Conservation (phyloP, 768 basidiomycete species). For the Boletus vinaceobasis region DNA sequence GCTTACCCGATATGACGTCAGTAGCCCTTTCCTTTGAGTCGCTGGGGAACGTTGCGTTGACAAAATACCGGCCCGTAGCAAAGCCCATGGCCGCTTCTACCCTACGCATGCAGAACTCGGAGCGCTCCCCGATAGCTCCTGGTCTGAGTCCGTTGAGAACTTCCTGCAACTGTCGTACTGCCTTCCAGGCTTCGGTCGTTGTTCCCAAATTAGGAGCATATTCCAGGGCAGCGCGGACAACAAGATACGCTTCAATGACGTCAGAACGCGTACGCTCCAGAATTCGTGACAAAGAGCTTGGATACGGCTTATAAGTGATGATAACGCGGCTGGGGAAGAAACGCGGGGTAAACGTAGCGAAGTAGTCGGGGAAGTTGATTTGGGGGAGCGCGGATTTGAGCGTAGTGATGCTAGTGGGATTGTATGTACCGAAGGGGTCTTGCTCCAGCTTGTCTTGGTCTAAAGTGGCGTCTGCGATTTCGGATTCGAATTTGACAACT, state of each 20-base stretch:
- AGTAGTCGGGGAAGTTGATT: conserved; percentile 81
- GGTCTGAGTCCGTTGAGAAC: conserved; percentile 80
- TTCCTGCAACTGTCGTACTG: conserved; percentile 66
- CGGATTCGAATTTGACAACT: conserved; percentile 75
- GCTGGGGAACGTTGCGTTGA: conserved; percentile 76
- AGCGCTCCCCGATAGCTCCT: conserved; percentile 78
- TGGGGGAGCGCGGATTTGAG: conserved; percentile 68
- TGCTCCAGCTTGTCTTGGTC: conserved; percentile 75
- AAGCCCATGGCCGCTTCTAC: conserved; percentile 82
- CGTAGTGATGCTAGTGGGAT: conserved; percentile 69
- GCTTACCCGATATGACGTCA: conserved; percentile 71
- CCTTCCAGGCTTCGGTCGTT: conserved; percentile 76
- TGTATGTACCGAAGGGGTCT: conserved; percentile 87
- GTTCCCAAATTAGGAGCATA: conserved; percentile 71
- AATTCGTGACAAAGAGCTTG: conserved; percentile 61
- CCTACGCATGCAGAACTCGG: conserved; percentile 74
- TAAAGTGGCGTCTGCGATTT: conserved; percentile 73
- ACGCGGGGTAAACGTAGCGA: conserved; percentile 79
- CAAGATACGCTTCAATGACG: conserved; percentile 83
- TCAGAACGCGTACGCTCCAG: conserved; percentile 64
- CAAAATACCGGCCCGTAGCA: conserved; percentile 85
- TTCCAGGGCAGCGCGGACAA: conserved; percentile 66
- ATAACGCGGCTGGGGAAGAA: conserved; percentile 73
- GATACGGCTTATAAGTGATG: conserved; percentile 78
- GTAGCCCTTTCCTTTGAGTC: conserved; percentile 79